Evolutionary conservation across 129 eudicot species (phyloP), one percentile per base, ranked within the genome.

Genomic region (Lactuca saligna): DNA sequence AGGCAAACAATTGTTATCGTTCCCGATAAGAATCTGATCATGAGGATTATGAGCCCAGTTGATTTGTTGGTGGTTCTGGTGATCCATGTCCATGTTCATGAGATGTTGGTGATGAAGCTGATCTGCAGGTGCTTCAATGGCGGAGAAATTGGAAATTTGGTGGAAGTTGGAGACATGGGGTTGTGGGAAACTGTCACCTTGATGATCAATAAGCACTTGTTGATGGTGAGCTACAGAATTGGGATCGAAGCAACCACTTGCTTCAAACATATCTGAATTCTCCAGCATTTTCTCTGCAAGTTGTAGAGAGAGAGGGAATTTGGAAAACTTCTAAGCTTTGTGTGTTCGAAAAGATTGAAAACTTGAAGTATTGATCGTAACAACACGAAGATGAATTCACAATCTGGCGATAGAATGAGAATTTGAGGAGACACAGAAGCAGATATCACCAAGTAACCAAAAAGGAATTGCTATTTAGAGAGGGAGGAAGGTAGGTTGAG

Each of bases 201-300:
- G 69, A 7, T 67, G 80, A 68, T 75, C 69, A 29, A 49, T 60
- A 3, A 50, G 31, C 7, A 59, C 44, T 14, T 58, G 56, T 38
- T 74, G 78, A 15, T 46, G 54, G 39, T 60, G 72, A 25, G 60
- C 13, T 58, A 69, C 44, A 34, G 77, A 51, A 17, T 63, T 81
- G 35, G 87, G 87, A 83, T 83, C 88, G 66, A 77, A 83, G 60
- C 74, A 75, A 62, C 51, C 75, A 57, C 56, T 76, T 54, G 75
- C 65, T 64, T 75, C 86, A 70, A 61, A 81, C 82, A 78, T 84
- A 9, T 84, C 85, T 61, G 79, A 50, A 44, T 73, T 79, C 57
- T 57, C 74, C 71, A 69, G 61, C 81, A 80, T 80, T 8, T 66
- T 55, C 6, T 61, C 54, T 39, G 49, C 33, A 68, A 32, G 7